Percentiles rank a stretch among this genome's conserved stretches.
Evolutionary conservation across 176 grass and related monocot genomes (phyloP).

Genomic region (Panicum miliaceum): DNA sequence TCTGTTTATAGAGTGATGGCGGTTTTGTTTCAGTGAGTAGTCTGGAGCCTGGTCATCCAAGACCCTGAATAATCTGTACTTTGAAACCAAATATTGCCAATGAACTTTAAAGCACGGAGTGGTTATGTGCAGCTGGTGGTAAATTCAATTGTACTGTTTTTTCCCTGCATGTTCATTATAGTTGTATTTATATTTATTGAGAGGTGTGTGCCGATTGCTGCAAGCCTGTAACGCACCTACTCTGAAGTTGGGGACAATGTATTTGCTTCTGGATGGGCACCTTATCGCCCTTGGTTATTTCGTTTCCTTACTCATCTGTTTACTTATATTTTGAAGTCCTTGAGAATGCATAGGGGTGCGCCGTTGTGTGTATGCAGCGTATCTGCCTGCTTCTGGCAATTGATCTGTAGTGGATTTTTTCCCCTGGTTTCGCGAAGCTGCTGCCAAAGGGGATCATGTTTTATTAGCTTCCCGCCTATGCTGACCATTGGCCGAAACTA

Average conservation of each 20-base stretch:
- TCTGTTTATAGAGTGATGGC: constrained; percentile 45
- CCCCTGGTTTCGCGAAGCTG: neutral
- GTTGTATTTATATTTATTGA: constrained; percentile 34
- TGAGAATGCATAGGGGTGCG: neutral
- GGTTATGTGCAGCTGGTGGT: constrained; percentile 33
- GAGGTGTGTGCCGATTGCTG: neutral
- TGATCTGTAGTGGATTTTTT: too few relatives aligned
- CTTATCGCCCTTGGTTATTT: neutral
- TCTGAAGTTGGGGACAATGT: constrained; percentile 23
- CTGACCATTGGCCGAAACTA: too few relatives aligned
- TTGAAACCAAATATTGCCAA: constrained; percentile 44
- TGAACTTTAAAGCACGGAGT: constrained; percentile 28
- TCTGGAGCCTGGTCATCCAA: constrained; percentile 43
- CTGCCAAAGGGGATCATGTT: neutral
- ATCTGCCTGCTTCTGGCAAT: neutral
- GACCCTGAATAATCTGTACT: constrained; percentile 49
- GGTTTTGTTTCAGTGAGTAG: constrained; percentile 52
- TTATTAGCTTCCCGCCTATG: neutral
- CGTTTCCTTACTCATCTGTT: neutral
- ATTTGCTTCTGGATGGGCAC: constrained; percentile 12
- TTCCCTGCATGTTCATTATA: constrained; percentile 19
- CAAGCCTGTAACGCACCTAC: neutral
- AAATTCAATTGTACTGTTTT: constrained; percentile 38
- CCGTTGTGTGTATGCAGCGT: too few relatives aligned
- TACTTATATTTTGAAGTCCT: too few relatives aligned